Percentiles rank a stretch among this genome's conserved stretches.
Conservation (phyloP, 108 stramenopile genomes). For the Licmophora abbreviata region DNA sequence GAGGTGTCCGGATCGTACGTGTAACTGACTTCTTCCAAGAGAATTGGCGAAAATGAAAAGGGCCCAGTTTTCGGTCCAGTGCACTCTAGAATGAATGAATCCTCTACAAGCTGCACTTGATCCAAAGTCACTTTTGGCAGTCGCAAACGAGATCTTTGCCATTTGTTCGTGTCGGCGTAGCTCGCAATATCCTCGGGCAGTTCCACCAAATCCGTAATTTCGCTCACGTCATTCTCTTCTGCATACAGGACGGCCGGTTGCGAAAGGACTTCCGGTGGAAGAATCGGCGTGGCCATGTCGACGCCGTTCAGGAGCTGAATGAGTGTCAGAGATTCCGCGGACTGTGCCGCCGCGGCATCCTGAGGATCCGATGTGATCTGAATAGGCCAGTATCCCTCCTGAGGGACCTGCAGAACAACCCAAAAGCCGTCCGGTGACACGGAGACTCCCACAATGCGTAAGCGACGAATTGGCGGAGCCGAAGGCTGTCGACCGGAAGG, state of each 20-base stretch:
- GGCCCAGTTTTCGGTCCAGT: not conserved
- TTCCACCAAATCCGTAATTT: not conserved
- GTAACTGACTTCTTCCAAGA: not conserved
- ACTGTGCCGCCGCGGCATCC: slow-evolving; percentile 30
- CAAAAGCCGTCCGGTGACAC: slow-evolving; percentile 7
- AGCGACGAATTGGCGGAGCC: not conserved
- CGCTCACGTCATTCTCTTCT: slow-evolving; percentile 4
- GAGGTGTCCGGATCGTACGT: not conserved
- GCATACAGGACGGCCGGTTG: slow-evolving; percentile 15
- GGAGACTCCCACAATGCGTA: slow-evolving; percentile 5
- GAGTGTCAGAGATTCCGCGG: slow-evolving; percentile 62
- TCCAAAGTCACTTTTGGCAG: slow-evolving; percentile 31
- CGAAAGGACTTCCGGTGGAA: slow-evolving; percentile 47
- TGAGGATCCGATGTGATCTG: slow-evolving; percentile 20
- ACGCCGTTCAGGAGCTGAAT: slow-evolving; percentile 56
- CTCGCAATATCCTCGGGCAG: not conserved
- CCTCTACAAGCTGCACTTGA: slow-evolving; percentile 14
- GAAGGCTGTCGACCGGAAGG: too few species aligned
- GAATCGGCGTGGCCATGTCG: slow-evolving; percentile 70
- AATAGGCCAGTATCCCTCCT: slow-evolving; percentile 9
- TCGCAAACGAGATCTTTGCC: slow-evolving; percentile 16
- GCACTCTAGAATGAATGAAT: not conserved
- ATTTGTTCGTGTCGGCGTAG: slow-evolving; percentile 15
- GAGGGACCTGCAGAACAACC: not conserved
- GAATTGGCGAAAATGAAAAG: not conserved